Evolutionary conservation across 169 alveolate species (phyloP).

Genomic region (Eimeria sp.): DNA sequence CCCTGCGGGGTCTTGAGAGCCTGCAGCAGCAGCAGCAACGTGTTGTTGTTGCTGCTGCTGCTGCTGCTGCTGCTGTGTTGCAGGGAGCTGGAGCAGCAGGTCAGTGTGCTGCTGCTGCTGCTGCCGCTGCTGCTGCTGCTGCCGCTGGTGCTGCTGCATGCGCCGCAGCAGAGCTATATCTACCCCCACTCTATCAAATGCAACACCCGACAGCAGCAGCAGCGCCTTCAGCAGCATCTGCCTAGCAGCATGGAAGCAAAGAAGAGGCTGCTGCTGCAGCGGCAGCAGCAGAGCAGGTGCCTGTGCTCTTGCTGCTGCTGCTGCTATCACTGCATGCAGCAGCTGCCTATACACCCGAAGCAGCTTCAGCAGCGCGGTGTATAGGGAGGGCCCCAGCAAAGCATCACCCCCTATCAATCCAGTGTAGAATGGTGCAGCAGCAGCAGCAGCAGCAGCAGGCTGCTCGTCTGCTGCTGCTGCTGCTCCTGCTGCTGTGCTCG

Average conservation of each 20-base stretch:
- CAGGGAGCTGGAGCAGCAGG: neutral
- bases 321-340: slow-evolving; percentile 41
- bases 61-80: slow-evolving; percentile 13
- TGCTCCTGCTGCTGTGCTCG: slow-evolving; percentile 26
- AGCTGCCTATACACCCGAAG: slow-evolving; percentile 71
- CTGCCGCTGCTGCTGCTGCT: slow-evolving; percentile 22
- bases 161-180: slow-evolving; percentile 51
- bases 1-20: neutral
- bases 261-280: slow-evolving; percentile 55
- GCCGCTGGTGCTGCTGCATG: slow-evolving; percentile 53
- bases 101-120: neutral
- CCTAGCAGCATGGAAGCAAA: slow-evolving; percentile 19
- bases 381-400: neutral
- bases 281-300: slow-evolving; percentile 53
- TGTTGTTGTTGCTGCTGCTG: slow-evolving; percentile 15
- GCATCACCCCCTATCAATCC: neutral
- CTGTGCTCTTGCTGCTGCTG: neutral
- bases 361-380: slow-evolving; percentile 29
- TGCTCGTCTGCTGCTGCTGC: slow-evolving; percentile 53
- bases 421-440: neutral
- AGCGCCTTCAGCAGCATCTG: slow-evolving; percentile 61
- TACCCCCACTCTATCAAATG: slow-evolving; percentile 24
- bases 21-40: neutral
- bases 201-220: slow-evolving; percentile 52
- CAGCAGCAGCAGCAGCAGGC: slow-evolving; percentile 11